Evolutionary conservation across 78 protist genomes (phyloP).

Genomic region (Pigoraptor vietnamica): DNA sequence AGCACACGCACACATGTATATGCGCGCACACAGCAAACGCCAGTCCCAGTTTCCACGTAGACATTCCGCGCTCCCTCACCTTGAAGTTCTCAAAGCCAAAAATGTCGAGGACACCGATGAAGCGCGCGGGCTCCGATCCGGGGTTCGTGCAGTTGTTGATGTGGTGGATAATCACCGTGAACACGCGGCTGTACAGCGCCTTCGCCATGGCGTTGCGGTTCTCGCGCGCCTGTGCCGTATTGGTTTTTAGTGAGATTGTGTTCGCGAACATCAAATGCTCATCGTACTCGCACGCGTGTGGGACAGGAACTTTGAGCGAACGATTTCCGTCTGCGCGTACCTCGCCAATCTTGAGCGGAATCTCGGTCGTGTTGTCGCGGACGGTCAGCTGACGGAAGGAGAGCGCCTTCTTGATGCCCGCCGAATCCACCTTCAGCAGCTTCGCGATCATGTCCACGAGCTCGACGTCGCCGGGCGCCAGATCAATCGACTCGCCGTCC

Average conservation of each 20-base stretch:
- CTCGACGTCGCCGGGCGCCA: background rate
- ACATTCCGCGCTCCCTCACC: no score
- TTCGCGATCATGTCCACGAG: background rate
- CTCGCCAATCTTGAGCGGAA: conserved; percentile 8
- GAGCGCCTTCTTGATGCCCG: background rate
- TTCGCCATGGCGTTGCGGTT: conserved; percentile 62
- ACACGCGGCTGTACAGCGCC: conserved; percentile 56
- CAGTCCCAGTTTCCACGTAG: no score
- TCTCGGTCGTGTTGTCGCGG: background rate
- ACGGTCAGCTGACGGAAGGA: background rate
- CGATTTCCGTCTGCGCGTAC: no score
- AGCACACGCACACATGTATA: no score
- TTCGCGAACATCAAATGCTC: no score
- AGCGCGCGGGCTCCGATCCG: background rate
- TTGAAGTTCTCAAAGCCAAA: conserved; percentile 89
- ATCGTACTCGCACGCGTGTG: no score
- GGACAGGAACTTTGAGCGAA: no score
- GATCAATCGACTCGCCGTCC: background rate
- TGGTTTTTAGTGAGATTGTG: no score
- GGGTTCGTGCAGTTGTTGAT: conserved; percentile 20
- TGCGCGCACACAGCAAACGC: no score
- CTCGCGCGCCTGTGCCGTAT: conserved; percentile 38
- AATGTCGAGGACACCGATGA: conserved; percentile 82
- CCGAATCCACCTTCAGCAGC: background rate
- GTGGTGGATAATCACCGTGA: conserved; percentile 48